Base-by-base conservation (phyloP, 331 rosid genomes). In the Rhamnella rubrinervis region DNA sequence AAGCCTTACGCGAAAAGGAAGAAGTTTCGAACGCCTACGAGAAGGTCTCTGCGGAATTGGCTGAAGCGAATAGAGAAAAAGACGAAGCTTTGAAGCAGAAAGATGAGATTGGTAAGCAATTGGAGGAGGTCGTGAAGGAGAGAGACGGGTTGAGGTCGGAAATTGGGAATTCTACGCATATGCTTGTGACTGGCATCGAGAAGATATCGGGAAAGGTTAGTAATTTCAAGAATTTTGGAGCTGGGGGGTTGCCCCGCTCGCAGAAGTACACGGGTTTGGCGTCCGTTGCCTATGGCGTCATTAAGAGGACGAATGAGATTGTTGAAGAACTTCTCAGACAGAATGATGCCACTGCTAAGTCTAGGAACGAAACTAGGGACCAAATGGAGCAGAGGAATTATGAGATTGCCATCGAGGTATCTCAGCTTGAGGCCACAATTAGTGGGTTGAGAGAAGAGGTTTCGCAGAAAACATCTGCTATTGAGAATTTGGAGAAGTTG, bases 361-460 rank as follows among this genome's bases (percentile, higher is more conserved):
- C 92, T 12, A 80, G 96, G 80, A 85, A 91, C 61, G 96, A 95
- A 74, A 81, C 95, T 0, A 85, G 99, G 76, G 99, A 91, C 68
- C 96, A 91, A 72, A 86, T 95, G 85, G 96, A 95, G 72, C 91
- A 84, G 76, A 88, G 99, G 80, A 91, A 85, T 71, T 95, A 95
- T 38, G 97, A 95, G 85, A 91, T 95, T 75, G 99, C 99, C 56
- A 95, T 95, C 68, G 97, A 91, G 78, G 89, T 95, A 73, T 95
- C 99, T 58, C 97, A 91, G 85, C 92, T 95, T 18, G 99, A 93
- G 80, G 95, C 98, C 25, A 81, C 88, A 0, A 88, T 91, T 8
- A 77, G 92, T 61, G 88, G 82, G 18, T 81, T 90, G 81, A 88
- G 95, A 72, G 96, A 90, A 10, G 92, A 93, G 84, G 95, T 90